phyloP scores from a whole-genome alignment of 345 rosid species.

The Dimocarpus longan region DNA sequence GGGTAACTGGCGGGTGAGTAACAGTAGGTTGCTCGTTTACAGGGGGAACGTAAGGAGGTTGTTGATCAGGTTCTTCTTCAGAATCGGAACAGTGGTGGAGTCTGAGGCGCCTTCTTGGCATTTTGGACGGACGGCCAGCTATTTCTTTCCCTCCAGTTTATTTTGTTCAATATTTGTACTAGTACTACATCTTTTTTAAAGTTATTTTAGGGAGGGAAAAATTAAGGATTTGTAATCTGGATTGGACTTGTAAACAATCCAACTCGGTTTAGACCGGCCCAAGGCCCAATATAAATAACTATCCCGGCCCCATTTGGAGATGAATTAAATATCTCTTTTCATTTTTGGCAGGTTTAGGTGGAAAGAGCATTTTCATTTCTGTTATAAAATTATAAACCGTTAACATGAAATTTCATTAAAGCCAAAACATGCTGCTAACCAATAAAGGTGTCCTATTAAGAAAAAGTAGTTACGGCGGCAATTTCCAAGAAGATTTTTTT shows the following conservation, averaged over 20 bases:
- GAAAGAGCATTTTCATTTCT: no score
- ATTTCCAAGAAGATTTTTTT: no score
- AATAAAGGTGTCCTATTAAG: no score
- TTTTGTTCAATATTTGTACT: not conserved
- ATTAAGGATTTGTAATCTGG: not conserved
- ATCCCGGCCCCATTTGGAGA: no score
- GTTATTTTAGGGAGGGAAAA: not conserved
- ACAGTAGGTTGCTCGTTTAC: constrained; percentile 15
- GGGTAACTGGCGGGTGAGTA: constrained; percentile 23
- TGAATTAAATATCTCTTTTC: no score
- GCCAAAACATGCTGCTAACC: no score
- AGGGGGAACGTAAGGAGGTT: not conserved
- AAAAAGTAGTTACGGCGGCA: no score
- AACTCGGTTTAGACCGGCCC: not conserved
- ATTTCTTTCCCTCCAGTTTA: constrained; percentile 32
- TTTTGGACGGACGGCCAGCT: constrained; percentile 14
- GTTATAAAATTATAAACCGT: no score
- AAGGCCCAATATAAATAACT: not conserved
- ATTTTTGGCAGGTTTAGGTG: no score
- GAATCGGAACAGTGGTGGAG: constrained; percentile 51
- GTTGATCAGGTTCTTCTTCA: constrained; percentile 41
- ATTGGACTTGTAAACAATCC: not conserved
- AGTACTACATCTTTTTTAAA: not conserved
- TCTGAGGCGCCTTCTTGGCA: constrained; percentile 63
- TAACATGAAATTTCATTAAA: no score